These are phyloP conservation scores for Globisporangium paroecandrum DNA, from an alignment of 352 stramenopile genomes.

Conservation along the genomic window DNA sequence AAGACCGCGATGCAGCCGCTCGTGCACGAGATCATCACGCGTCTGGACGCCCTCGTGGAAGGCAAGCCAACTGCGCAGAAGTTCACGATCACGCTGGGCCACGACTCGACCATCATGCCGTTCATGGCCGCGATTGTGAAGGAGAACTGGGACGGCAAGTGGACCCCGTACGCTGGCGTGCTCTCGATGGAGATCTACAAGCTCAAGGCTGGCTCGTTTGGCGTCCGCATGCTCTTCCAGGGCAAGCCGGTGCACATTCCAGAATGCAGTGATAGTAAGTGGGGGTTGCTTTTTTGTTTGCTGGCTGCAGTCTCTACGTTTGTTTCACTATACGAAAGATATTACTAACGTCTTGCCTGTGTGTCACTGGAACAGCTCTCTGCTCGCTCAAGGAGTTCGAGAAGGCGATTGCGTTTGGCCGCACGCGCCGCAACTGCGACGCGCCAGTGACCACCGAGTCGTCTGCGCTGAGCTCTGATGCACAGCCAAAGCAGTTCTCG, in stretches of 20 bases:
- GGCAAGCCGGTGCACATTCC: conserved; percentile 66
- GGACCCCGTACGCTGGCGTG: conserved; percentile 81
- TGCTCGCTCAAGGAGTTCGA: conserved; percentile 64
- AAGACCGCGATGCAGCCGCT: conserved; percentile 87
- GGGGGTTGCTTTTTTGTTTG: background rate
- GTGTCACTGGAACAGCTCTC: conserved; percentile 27
- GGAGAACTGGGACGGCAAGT: conserved; percentile 76
- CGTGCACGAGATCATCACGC: conserved; percentile 60
- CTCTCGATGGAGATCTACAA: conserved; percentile 82
- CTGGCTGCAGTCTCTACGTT: too few relatives aligned
- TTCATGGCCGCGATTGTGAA: conserved; percentile 68
- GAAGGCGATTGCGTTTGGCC: conserved; percentile 54
- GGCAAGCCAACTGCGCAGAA: conserved; percentile 38
- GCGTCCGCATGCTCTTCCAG: conserved; percentile 69
- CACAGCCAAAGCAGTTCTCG: conserved; percentile 13
- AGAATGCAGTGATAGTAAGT: conserved; percentile 71
- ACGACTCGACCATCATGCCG: conserved; percentile 87
- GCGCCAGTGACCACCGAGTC: conserved; percentile 24
- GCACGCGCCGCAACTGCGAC: conserved; percentile 49
- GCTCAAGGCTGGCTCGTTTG: conserved; percentile 51
- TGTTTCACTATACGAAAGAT: conserved; percentile 5
- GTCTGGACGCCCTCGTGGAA: conserved; percentile 49
- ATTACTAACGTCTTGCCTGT: background rate
- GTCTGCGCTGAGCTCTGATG: conserved; percentile 23
- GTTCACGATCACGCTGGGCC: conserved; percentile 73